phyloP scores from a whole-genome alignment of 2,329 filamentous ascomycete genomes.

The Talaromyces verruculosus region DNA sequence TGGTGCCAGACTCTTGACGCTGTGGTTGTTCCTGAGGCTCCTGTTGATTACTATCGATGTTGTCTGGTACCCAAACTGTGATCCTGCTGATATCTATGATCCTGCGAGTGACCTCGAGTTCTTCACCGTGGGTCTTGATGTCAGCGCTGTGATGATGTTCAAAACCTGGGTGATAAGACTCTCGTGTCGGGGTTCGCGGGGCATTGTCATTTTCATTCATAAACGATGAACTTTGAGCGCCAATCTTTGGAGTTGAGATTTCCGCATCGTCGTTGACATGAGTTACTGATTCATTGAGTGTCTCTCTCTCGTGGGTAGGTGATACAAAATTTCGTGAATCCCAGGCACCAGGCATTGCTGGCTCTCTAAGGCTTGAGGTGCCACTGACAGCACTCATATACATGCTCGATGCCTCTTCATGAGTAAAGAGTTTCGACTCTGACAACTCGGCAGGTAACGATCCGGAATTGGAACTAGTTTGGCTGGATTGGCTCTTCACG shows the following conservation, averaged over 20 bases:
- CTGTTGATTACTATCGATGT: not conserved
- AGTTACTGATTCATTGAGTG: not conserved
- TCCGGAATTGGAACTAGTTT: conserved; percentile 27
- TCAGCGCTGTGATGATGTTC: conserved; percentile 19
- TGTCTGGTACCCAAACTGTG: conserved; percentile 37
- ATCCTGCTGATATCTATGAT: conserved; percentile 39
- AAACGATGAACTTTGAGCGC: conserved; percentile 22
- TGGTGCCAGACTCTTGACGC: not conserved
- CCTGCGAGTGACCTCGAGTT: conserved; percentile 35
- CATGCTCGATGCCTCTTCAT: conserved; percentile 53
- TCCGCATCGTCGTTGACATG: conserved; percentile 25
- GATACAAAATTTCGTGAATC: conserved; percentile 30
- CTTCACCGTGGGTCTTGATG: conserved; percentile 26
- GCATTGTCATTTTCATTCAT: not conserved
- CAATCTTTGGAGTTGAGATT: conserved; percentile 34
- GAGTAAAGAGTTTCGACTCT: conserved; percentile 49
- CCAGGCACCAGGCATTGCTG: conserved; percentile 47
- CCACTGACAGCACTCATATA: conserved; percentile 59
- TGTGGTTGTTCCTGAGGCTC: not conserved
- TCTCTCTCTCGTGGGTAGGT: not conserved
- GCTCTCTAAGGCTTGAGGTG: conserved; percentile 30
- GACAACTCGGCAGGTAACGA: conserved; percentile 38
- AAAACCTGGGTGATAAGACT: not conserved
- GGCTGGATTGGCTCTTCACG: conserved; percentile 23
- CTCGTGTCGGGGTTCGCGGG: not conserved